A percentile compares a stretch with the other conserved stretches of the same genome.
Evolutionary conservation across 805 yeast species (phyloP).

Genomic region (Kregervanrija fluxuum): DNA sequence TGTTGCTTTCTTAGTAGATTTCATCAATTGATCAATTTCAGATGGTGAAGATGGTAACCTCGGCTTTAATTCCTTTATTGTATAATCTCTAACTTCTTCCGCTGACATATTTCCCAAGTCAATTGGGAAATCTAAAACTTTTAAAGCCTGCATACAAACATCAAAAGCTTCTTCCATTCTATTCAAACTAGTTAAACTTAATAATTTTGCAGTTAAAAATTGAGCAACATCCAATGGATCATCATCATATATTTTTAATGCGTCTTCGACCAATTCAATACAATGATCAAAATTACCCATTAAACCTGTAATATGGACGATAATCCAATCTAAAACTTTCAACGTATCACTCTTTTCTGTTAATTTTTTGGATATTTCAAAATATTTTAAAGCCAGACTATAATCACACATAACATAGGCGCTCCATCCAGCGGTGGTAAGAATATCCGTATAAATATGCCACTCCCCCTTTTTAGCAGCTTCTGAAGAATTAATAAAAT

Average conservation of each 20-base stretch:
- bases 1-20: constrained; percentile 16
- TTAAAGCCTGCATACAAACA: constrained; percentile 30
- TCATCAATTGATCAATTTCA: constrained; percentile 30
- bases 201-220: constrained; percentile 31
- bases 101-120: not conserved
- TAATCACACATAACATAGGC: constrained; percentile 39
- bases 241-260: constrained; percentile 24
- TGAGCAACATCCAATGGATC: constrained; percentile 27
- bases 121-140: constrained; percentile 27
- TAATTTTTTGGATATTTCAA: constrained; percentile 29
- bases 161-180: constrained; percentile 27
- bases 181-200: constrained; percentile 29
- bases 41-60: constrained; percentile 33
- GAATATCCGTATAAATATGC: constrained; percentile 29
- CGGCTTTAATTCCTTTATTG: constrained; percentile 15
- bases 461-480: constrained; percentile 31
- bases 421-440: constrained; percentile 36
- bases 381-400: constrained; percentile 33
- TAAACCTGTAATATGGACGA: constrained; percentile 27
- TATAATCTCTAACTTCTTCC: constrained; percentile 13
- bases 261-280: constrained; percentile 28
- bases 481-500: constrained; percentile 30
- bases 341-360: constrained; percentile 16
- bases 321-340: constrained; percentile 24
- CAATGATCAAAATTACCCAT: constrained; percentile 29